phyloP scores from a whole-genome alignment of 2,329 filamentous ascomycete genomes.

The Piedraia hortae region DNA sequence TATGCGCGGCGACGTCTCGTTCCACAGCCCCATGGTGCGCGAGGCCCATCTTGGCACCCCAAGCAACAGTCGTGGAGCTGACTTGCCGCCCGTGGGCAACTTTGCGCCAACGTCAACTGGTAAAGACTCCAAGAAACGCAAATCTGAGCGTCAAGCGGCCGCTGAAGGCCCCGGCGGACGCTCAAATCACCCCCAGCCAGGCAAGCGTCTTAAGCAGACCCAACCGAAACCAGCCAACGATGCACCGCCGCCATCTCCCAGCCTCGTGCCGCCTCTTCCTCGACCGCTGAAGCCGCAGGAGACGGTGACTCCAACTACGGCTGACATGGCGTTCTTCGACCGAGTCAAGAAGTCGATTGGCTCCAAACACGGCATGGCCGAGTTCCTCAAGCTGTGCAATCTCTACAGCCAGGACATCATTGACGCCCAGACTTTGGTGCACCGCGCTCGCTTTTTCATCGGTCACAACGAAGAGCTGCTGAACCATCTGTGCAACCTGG shows the following conservation, averaged over 20 bases:
- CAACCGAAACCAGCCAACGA: conserved; percentile 18
- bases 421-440: conserved; percentile 53
- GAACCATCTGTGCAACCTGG: conserved; percentile 61
- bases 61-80: conserved; percentile 7
- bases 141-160: conserved; percentile 31
- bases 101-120: conserved; percentile 67
- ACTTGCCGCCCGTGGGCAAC: conserved; percentile 76
- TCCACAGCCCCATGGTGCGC: conserved; percentile 13
- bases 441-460: conserved; percentile 64
- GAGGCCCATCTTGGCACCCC: conserved; percentile 15
- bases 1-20: conserved; percentile 24
- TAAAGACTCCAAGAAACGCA: conserved; percentile 62
- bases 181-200: too few species aligned
- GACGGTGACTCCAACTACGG: conserved; percentile 43
- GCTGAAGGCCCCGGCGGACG: conserved; percentile 15
- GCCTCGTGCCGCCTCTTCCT: conserved; percentile 63
- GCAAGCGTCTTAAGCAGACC: conserved; percentile 45
- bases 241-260: conserved; percentile 42
- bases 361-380: conserved; percentile 76
- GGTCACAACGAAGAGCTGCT: conserved; percentile 73
- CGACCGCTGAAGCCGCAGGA: conserved; percentile 59
- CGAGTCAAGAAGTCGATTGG: conserved; percentile 86
- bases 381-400: conserved; percentile 93
- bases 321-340: conserved; percentile 85
- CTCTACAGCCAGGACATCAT: conserved; percentile 84